Conservation (phyloP, 2,329 filamentous ascomycete species). For the Penicillium nordicum region DNA sequence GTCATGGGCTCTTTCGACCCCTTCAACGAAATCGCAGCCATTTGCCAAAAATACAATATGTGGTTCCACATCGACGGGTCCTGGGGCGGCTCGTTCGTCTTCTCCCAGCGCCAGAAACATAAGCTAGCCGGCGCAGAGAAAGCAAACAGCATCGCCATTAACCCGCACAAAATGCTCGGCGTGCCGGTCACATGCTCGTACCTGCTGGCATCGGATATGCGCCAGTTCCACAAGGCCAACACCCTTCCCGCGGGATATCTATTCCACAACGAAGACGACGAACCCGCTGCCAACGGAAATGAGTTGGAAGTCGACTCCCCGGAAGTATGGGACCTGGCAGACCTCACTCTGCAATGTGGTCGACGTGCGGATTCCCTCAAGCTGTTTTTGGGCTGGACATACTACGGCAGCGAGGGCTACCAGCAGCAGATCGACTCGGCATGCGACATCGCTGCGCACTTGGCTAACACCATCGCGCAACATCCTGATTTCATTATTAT, state of each 20-base stretch:
- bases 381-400: conserved; percentile 82
- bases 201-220: conserved; percentile 72
- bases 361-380: conserved; percentile 82
- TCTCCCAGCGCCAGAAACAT: conserved; percentile 60
- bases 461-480: conserved; percentile 59
- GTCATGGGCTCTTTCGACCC: conserved; percentile 88
- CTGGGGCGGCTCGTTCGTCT: conserved; percentile 84
- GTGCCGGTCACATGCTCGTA: conserved; percentile 89
- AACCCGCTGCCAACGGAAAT: conserved; percentile 28
- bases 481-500: conserved; percentile 66
- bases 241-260: conserved; percentile 83
- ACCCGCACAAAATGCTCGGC: conserved; percentile 97
- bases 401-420: conserved; percentile 78
- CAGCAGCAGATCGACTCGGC: conserved; percentile 66
- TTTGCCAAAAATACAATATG: conserved; percentile 69
- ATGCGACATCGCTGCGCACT: conserved; percentile 66
- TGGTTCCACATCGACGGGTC: conserved; percentile 94
- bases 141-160: conserved; percentile 80
- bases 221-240: conserved; percentile 76
- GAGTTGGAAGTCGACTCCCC: conserved; percentile 34
- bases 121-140: conserved; percentile 69
- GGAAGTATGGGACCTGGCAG: conserved; percentile 83
- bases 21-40: conserved; percentile 63
- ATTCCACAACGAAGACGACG: conserved; percentile 60
- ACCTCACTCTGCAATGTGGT: conserved; percentile 90